These are phyloP conservation scores for Pholiota conissans DNA, from an alignment of 768 basidiomycete genomes.

Conservation along the genomic window DNA sequence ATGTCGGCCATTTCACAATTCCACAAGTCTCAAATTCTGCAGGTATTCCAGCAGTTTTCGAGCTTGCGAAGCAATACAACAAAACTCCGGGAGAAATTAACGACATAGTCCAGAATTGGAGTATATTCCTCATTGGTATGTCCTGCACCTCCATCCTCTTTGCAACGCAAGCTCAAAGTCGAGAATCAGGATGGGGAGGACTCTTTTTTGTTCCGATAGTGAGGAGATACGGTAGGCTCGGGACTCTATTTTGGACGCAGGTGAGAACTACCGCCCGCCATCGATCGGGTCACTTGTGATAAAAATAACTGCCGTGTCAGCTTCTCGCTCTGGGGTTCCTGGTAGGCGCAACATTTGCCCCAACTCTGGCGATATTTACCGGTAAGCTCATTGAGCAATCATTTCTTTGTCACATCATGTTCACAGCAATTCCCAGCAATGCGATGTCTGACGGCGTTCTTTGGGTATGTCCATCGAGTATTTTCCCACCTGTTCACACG, in stretches of 20 bases:
- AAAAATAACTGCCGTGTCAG: background rate
- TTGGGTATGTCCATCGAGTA: slow-evolving; percentile 40
- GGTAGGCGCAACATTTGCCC: slow-evolving; percentile 30
- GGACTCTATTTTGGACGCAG: slow-evolving; percentile 73
- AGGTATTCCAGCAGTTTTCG: slow-evolving; percentile 66
- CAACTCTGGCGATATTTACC: slow-evolving; percentile 36
- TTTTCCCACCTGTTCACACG: background rate
- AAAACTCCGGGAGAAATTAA: slow-evolving; percentile 62
- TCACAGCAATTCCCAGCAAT: slow-evolving; percentile 36
- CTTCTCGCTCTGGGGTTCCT: background rate
- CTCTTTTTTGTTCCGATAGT: slow-evolving; percentile 63
- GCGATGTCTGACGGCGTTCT: slow-evolving; percentile 58
- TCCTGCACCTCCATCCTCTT: background rate
- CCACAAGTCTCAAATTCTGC: background rate
- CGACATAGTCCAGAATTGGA: slow-evolving; percentile 60
- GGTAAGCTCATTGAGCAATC: slow-evolving; percentile 31
- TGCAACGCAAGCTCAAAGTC: too few relatives aligned
- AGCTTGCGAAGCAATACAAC: slow-evolving; percentile 52
- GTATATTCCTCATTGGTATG: slow-evolving; percentile 59
- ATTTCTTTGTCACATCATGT: background rate
- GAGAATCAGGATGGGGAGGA: slow-evolving; percentile 59
- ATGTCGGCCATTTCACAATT: background rate
- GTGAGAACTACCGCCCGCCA: slow-evolving; percentile 24
- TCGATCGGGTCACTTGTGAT: background rate
- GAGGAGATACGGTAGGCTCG: slow-evolving; percentile 61